Base-by-base conservation (phyloP, 2,329 filamentous ascomycete species). In the Talaromyces rugulosus region DNA sequence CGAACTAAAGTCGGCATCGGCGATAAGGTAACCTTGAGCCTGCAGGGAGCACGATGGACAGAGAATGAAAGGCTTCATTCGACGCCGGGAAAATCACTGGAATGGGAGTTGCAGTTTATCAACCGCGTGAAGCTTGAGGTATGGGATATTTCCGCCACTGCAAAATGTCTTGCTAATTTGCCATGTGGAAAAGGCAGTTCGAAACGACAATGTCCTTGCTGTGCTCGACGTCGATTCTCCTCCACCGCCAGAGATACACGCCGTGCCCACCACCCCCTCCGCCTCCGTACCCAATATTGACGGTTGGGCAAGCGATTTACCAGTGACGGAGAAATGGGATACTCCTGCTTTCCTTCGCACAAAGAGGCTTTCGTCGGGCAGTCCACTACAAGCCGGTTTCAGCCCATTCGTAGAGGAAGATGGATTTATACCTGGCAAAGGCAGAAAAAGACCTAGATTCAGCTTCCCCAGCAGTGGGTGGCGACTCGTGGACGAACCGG, bases 291-390 rank as follows among this genome's bases (percentile, higher is more conserved):
- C 11, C 44, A 27, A 47, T 31, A n/a, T 51, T 27, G 5, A 54
- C 31, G 27, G 12, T 12, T 23, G 31, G 14, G 33, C 33, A 36
- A 16, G 78, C 53, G 78, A 78, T 8, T 68, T 53, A 11, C 9
- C 28, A 23, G 12, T 28, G 50, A 31, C 78, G 52, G 77, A 81
- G 18, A 84, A 89, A 66, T 95, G 87, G 78, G 81, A 85, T 4
- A 96, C 92, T 2, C 92, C 92, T 0, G 90, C 91, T 0, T 96
- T 96, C 67, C 77, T 91, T 23, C 93, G 90, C 72, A 83, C 89
- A 59, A 83, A 85, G 14, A 82, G 89, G 60, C 78, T 89, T 4
- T 92, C 89, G 0, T 89, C 89, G 61, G 88, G 88, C 1, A 85
- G 86, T 0, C 75, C 89, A 0, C 85, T 89, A 57, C 85, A 89